phyloP scores from a whole-genome alignment of 345 rosid species.

The Turnera subulata region DNA sequence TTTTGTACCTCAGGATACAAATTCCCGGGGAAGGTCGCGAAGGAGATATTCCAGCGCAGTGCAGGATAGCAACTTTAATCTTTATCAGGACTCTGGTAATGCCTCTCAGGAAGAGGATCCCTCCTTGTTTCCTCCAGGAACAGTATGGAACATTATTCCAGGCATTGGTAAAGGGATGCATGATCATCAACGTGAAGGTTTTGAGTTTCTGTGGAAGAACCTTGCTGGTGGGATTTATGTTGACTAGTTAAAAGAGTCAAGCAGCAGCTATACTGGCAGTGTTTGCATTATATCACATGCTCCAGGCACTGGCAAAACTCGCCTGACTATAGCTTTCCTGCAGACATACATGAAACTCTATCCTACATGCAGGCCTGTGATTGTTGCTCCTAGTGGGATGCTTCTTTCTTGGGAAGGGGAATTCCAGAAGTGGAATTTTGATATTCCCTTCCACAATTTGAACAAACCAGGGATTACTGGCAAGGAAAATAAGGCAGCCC shows the following conservation, averaged over 20 bases:
- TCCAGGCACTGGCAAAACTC: constrained; percentile 85
- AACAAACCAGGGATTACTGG: constrained; percentile 42
- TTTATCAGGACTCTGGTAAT: constrained; percentile 14
- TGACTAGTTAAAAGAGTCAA: constrained; percentile 36
- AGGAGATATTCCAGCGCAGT: constrained; percentile 13
- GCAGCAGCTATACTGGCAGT: constrained; percentile 20
- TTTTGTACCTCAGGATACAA: constrained; percentile 18
- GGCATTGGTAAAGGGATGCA: constrained; percentile 41
- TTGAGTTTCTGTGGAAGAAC: constrained; percentile 76
- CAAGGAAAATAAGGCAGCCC: constrained; percentile 33
- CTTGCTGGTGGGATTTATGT: constrained; percentile 54
- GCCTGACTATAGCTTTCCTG: constrained; percentile 58
- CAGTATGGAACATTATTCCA: constrained; percentile 71
- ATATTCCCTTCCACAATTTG: constrained; percentile 53
- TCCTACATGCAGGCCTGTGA: constrained; percentile 54
- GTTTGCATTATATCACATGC: constrained; percentile 86
- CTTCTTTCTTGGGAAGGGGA: constrained; percentile 83
- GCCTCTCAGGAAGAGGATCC: constrained; percentile 4
- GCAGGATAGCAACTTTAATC: constrained; percentile 7
- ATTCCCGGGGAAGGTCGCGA: constrained; percentile 18
- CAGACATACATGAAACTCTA: constrained; percentile 44
- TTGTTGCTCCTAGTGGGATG: constrained; percentile 70
- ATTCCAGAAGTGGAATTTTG: constrained; percentile 56
- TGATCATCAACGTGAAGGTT: constrained; percentile 71
- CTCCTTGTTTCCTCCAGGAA: constrained; percentile 33